These are phyloP conservation scores for Carex kokanica DNA, from an alignment of 176 grass and related monocot genomes.

Conservation along the genomic window DNA sequence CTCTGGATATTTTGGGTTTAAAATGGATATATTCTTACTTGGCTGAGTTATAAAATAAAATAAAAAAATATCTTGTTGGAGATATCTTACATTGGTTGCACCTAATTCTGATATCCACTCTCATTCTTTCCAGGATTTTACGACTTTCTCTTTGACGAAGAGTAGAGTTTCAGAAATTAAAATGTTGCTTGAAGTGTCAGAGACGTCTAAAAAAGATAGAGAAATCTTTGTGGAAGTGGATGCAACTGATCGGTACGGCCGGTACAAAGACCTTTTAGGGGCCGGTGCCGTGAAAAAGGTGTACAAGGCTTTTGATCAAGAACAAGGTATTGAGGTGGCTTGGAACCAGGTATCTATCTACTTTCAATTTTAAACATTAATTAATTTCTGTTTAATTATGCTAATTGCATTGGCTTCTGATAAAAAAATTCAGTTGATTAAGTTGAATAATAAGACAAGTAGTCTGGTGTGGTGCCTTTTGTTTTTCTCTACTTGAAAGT, in stretches of 20 bases:
- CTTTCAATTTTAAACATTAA: not conserved
- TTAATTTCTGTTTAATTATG: not conserved
- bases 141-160: not conserved
- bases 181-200: conserved; percentile 23
- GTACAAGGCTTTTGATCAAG: conserved; percentile 90
- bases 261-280: conserved; percentile 73
- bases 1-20: not conserved
- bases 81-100: not conserved
- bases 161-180: not conserved
- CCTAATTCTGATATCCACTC: not conserved
- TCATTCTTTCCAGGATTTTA: not conserved
- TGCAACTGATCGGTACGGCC: conserved; percentile 76
- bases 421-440: not conserved
- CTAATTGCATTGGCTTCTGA: not conserved
- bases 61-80: not conserved
- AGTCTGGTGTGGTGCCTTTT: not conserved
- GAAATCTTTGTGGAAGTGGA: conserved; percentile 94
- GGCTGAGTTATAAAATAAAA: not conserved
- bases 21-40: not conserved
- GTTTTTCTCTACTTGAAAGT: not conserved
- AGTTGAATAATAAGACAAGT: not conserved
- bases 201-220: conserved; percentile 29
- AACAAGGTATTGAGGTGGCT: conserved; percentile 96
- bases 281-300: conserved; percentile 90
- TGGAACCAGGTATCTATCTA: conserved; percentile 69